Evolutionary conservation across 352 stramenopile genomes (phyloP), one percentile per base, ranked within the genome.

Genomic region (Phytophthora niederhauseri): DNA sequence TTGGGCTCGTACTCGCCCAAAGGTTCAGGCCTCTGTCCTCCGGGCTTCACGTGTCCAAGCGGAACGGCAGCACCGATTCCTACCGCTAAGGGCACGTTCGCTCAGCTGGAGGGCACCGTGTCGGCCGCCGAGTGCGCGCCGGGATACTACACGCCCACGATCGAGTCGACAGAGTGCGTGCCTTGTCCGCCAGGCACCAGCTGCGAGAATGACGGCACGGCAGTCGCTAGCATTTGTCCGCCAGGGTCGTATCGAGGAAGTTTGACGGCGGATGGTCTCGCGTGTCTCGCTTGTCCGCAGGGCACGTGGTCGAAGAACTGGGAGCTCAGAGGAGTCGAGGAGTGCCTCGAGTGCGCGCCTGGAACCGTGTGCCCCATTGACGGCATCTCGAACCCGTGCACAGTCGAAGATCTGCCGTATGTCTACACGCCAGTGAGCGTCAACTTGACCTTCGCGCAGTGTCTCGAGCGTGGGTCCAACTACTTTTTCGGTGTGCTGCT

Each of bases 281-380:
- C 93, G 8, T 99, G 96, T 71, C 72, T 92, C 3, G 77, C 87
- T 49, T 99, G 93, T 77, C 92, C 96, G 11, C 89, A 98, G 76
- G 97, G 97, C 6, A 99, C 94, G 11, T 99, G 97, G 97, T 98
- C 92, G 15, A 99, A 99, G 78, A 99, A 99, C 78, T 99, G 96
- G 95, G 94, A 98, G 53, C 75, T 99, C 3, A 88, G 96, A 53
- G 91, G 97, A n/a, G 87, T 96, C 31, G 85, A 93, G 30, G 95
- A 99, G 68, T 99, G 97, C 75, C 92, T 82, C 6, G 78, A 85
- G 22, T 99, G 96, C 79, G 86, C 97, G 0, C 92, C 97, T 6
- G 97, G 97, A 12, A 85, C 91, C 0, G 92, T 99, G 2, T 99
- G 97, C 60, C 87, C 93, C 8, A 90, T 98, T 24, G 96, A 99